A percentile compares a stretch with the other conserved stretches of the same genome.
phyloP scores from a whole-genome alignment of 2,329 filamentous ascomycete genomes.

The Fusarium mundagurra region DNA sequence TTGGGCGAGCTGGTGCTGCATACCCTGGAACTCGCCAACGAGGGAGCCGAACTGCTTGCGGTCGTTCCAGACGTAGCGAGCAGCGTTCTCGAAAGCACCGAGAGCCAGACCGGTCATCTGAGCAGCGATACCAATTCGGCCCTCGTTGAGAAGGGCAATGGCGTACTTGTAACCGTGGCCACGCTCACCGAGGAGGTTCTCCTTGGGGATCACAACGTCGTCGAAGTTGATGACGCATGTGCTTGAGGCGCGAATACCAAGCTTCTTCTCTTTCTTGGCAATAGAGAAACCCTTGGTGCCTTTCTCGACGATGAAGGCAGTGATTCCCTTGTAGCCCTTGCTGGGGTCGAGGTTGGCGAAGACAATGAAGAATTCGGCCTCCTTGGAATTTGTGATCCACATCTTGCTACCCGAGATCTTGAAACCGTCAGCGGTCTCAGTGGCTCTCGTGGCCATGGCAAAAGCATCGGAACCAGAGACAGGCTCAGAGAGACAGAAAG shows the following conservation, averaged over 20 bases:
- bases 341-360: conserved; percentile 94
- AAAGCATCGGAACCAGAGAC: conserved; percentile 96
- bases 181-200: conserved; percentile 86
- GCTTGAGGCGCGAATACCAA: conserved; percentile 94
- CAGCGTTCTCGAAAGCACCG: conserved; percentile 95
- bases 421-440: conserved; percentile 84
- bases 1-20: conserved; percentile 99
- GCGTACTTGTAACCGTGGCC: conserved; percentile 98
- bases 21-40: conserved; percentile 96
- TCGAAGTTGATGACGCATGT: conserved; percentile 98
- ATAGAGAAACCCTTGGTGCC: conserved; percentile 88
- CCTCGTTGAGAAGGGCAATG: conserved; percentile 93
- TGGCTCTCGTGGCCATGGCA: conserved; percentile 89
- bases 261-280: conserved; percentile 99
- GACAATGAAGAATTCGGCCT: conserved; percentile 95
- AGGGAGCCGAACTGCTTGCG: conserved; percentile 94
- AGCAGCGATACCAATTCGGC: conserved; percentile 95
- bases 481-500: conserved; percentile 93
- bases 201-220: conserved; percentile 89
- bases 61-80: conserved; percentile 95
- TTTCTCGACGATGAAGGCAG: conserved; percentile 95
- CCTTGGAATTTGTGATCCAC: conserved; percentile 99
- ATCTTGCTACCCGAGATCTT: conserved; percentile 93
- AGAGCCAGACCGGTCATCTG: conserved; percentile 98
- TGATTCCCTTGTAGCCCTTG: conserved; percentile 97